Conservation (phyloP, 2,329 filamentous ascomycete genomes). For the Metarhizium humberi region DNA sequence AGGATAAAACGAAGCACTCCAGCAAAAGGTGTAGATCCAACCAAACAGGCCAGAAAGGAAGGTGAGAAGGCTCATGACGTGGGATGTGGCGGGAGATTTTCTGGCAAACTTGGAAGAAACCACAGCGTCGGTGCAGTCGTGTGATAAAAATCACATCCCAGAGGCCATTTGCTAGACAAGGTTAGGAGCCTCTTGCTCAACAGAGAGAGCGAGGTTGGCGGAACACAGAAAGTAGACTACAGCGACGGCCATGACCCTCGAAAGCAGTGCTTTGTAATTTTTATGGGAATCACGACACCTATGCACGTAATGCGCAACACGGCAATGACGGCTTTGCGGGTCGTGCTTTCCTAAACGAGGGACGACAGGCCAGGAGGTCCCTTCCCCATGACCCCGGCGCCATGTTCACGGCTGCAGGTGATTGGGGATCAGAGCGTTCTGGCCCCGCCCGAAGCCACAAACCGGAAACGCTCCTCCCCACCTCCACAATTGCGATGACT, state of each 20-base stretch:
- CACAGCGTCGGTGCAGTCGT: neutral
- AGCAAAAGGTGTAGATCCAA: slow-evolving; percentile 67
- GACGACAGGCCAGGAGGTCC: neutral
- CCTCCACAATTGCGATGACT: too few species aligned
- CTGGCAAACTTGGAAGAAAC: neutral
- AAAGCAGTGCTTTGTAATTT: too few species aligned
- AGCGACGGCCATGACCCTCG: too few species aligned
- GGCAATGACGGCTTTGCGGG: neutral
- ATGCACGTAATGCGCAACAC: neutral
- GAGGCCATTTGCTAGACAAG: neutral
- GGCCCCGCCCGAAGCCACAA: too few species aligned
- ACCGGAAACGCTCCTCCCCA: too few species aligned
- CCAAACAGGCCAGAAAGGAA: slow-evolving; percentile 52
- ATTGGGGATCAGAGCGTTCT: too few species aligned
- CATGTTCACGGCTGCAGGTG: too few species aligned
- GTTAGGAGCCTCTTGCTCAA: too few species aligned
- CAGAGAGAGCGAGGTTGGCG: too few species aligned
- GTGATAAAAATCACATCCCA: neutral
- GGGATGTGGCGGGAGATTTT: neutral
- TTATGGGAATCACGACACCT: too few species aligned
- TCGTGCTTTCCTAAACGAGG: neutral
- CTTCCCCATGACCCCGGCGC: too few species aligned
- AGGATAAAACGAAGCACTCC: slow-evolving; percentile 89
- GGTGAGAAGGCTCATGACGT: slow-evolving; percentile 29
- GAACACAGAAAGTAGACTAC: too few species aligned